Percentiles rank a stretch among this genome's conserved stretches.
phyloP scores from a whole-genome alignment of 2,329 filamentous ascomycete species.

The Huntiella moniliformis region DNA sequence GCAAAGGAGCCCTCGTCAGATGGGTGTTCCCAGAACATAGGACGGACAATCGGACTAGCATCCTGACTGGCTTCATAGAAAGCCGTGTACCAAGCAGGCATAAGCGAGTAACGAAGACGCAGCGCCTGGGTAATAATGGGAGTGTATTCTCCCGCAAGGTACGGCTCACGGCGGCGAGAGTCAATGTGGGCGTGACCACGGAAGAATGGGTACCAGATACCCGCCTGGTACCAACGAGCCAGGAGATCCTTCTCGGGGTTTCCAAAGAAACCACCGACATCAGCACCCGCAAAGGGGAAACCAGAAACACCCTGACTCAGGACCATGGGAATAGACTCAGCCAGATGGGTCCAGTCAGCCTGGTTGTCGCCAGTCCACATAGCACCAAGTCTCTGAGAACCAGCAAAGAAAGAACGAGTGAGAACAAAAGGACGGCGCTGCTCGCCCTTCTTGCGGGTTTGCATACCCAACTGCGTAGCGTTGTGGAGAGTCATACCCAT shows the following conservation, averaged over 20 bases:
- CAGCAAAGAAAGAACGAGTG: conserved; percentile 81
- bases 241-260: conserved; percentile 86
- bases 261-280: conserved; percentile 95
- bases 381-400: conserved; percentile 72
- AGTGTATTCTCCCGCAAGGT: conserved; percentile 67
- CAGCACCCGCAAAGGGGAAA: conserved; percentile 84
- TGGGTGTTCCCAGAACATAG: conserved; percentile 86
- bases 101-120: conserved; percentile 68
- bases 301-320: conserved; percentile 82
- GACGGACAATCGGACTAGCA: conserved; percentile 72
- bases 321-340: conserved; percentile 81
- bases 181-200: conserved; percentile 94
- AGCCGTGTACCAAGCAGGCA: conserved; percentile 92
- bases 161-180: conserved; percentile 82
- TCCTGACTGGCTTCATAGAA: conserved; percentile 76
- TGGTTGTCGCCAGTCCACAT: conserved; percentile 99
- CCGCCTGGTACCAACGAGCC: conserved; percentile 89
- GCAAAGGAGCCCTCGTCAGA: conserved; percentile 70
- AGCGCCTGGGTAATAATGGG: conserved; percentile 75
- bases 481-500: conserved; percentile 94
- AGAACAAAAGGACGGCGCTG: conserved; percentile 75
- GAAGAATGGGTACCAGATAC: conserved; percentile 97
- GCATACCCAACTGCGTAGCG: conserved; percentile 70
- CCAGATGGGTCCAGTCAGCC: conserved; percentile 78
- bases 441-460: conserved; percentile 73